Evolutionary conservation across 257 asterid genomes (phyloP).

Genomic region (Echium plantagineum): DNA sequence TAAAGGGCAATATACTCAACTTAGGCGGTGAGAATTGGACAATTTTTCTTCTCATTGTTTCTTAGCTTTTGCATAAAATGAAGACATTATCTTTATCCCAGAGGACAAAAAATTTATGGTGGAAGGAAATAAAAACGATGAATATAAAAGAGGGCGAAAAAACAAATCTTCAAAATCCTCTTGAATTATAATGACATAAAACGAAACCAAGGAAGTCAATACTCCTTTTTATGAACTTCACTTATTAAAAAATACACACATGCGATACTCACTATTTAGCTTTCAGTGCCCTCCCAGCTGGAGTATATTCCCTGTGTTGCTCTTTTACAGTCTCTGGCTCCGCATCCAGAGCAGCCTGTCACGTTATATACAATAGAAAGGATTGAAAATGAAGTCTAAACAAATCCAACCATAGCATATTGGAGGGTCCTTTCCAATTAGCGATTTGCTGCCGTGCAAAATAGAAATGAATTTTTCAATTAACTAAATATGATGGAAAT

Average conservation of each 20-base stretch:
- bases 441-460: background rate
- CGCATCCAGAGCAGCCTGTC: conserved; percentile 50
- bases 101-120: no score
- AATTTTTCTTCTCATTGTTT: no score
- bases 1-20: conserved; percentile 3
- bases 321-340: conserved; percentile 47
- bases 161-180: no score
- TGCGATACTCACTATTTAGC: conserved; percentile 74
- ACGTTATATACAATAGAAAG: conserved; percentile 16
- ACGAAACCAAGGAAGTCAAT: background rate
- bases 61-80: background rate
- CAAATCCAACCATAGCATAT: background rate
- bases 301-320: conserved; percentile 61
- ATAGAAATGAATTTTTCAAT: no score
- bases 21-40: background rate
- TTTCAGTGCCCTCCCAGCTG: conserved; percentile 77
- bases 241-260: no score
- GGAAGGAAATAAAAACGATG: no score
- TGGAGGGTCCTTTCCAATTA: background rate
- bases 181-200: no score
- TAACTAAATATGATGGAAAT: no score
- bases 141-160: no score
- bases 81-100: background rate
- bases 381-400: background rate
- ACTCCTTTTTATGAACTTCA: no score